Conservation (phyloP, 495 filamentous ascomycete species). For the Podospora comata region DNA sequence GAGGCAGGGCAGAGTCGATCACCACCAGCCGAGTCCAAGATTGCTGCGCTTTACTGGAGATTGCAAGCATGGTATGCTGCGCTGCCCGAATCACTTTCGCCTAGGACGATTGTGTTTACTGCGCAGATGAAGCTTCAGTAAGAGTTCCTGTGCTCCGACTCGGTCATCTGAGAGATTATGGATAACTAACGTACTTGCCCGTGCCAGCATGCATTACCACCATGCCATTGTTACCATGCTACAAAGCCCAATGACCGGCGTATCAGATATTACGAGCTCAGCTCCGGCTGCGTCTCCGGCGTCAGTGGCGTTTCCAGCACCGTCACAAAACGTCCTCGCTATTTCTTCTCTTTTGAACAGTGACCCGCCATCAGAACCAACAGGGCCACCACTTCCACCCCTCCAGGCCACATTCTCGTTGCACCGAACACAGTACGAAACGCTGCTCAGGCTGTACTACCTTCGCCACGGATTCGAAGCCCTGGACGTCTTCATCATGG, state of each 20-base stretch:
- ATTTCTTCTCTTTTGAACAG: conserved; percentile 9
- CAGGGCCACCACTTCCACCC: conserved; percentile 3
- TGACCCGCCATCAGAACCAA: neutral
- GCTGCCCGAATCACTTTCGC: conserved; percentile 33
- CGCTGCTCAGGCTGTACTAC: conserved; percentile 39
- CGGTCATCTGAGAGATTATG: neutral
- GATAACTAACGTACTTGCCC: neutral
- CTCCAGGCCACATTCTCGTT: conserved; percentile 14
- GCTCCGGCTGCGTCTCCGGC: neutral
- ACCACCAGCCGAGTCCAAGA: conserved; percentile 16
- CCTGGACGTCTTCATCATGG: conserved; percentile 32
- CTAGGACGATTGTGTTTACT: conserved; percentile 33
- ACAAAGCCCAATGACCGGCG: conserved; percentile 20
- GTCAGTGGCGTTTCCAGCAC: neutral
- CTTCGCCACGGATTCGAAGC: conserved; percentile 39
- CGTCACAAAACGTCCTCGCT: neutral
- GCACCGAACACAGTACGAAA: conserved; percentile 33
- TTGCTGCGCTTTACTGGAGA: conserved; percentile 30
- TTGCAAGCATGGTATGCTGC: conserved; percentile 25
- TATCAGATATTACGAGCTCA: conserved; percentile 6
- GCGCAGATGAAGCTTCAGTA: conserved; percentile 38
- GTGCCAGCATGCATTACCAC: conserved; percentile 26
- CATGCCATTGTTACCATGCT: conserved; percentile 23
- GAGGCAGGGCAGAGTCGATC: conserved; percentile 1
- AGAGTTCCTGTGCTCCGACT: neutral